Evolutionary conservation across 2,329 filamentous ascomycete species (phyloP).

Genomic region (Pseudogymnoascus sp.): DNA sequence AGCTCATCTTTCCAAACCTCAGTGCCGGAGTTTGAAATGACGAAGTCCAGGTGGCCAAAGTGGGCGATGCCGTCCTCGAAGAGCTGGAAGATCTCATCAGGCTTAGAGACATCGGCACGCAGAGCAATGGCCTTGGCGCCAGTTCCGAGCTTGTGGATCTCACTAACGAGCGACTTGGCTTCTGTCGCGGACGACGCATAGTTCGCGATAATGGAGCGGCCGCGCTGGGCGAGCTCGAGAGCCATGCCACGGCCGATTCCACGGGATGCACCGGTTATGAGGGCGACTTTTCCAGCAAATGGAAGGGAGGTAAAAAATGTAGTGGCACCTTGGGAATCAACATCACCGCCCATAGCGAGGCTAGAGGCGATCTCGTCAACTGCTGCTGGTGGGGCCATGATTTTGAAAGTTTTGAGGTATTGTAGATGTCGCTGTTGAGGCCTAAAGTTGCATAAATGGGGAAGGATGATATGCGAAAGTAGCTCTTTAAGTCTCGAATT

Average conservation of each 20-base stretch:
- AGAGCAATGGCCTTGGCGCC: conserved; percentile 43
- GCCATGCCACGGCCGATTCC: conserved; percentile 63
- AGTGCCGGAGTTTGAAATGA: conserved; percentile 27
- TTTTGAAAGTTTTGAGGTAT: neutral
- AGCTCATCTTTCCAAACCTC: conserved; percentile 10
- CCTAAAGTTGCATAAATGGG: neutral
- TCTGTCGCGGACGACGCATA: conserved; percentile 50
- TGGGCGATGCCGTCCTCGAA: conserved; percentile 25
- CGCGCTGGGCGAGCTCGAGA: conserved; percentile 59
- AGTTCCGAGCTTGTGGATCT: conserved; percentile 44
- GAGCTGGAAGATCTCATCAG: conserved; percentile 32
- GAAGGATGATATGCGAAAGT: neutral
- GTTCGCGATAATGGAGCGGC: conserved; percentile 60
- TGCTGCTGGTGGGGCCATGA: neutral
- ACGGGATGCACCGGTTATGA: conserved; percentile 59
- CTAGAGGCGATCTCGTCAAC: neutral
- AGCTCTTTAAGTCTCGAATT: neutral
- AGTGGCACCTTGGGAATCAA: neutral
- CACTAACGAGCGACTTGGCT: conserved; percentile 50
- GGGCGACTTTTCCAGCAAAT: conserved; percentile 47
- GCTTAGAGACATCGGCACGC: conserved; percentile 51
- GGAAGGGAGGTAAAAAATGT: conserved; percentile 20
- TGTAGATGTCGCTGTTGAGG: neutral
- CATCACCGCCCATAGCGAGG: neutral
- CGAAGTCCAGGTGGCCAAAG: conserved; percentile 28